These are phyloP conservation scores for Eragrostis tef DNA, from an alignment of 202 grass and related monocot genomes.

Conservation along the genomic window DNA sequence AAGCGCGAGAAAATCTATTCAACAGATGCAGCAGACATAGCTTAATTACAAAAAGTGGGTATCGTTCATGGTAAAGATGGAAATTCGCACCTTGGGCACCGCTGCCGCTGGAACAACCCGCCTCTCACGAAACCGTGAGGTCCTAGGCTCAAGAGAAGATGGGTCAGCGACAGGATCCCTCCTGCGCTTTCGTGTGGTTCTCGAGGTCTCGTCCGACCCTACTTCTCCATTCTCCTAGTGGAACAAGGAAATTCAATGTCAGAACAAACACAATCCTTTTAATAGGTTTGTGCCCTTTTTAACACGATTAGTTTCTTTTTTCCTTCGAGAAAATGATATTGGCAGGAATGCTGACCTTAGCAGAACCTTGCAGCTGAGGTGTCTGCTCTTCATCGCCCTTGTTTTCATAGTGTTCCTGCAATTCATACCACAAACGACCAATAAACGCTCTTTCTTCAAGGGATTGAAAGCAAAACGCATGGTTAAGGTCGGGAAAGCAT, in stretches of 20 bases:
- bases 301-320: too few relatives aligned
- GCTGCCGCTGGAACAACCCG: neutral
- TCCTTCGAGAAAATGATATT: neutral
- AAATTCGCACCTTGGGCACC: slow-evolving; percentile 8
- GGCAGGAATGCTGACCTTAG: slow-evolving; percentile 16
- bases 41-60: neutral
- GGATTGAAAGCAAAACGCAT: neutral
- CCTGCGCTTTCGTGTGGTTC: neutral
- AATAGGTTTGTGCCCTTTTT: neutral
- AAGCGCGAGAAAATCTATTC: neutral
- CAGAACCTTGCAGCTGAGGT: neutral
- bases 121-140: neutral
- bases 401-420: slow-evolving; percentile 22
- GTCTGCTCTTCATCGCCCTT: neutral
- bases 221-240: slow-evolving; percentile 1
- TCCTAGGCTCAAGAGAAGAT: slow-evolving; percentile 1
- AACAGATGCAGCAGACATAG: neutral
- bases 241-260: too few relatives aligned
- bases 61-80: neutral
- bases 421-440: neutral
- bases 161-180: slow-evolving; percentile 25
- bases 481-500: neutral
- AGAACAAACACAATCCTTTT: too few relatives aligned
- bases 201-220: neutral
- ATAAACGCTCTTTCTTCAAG: neutral